Evolutionary conservation across 2,329 filamentous ascomycete genomes (phyloP).

Genomic region (Fusarium ramigenum): DNA sequence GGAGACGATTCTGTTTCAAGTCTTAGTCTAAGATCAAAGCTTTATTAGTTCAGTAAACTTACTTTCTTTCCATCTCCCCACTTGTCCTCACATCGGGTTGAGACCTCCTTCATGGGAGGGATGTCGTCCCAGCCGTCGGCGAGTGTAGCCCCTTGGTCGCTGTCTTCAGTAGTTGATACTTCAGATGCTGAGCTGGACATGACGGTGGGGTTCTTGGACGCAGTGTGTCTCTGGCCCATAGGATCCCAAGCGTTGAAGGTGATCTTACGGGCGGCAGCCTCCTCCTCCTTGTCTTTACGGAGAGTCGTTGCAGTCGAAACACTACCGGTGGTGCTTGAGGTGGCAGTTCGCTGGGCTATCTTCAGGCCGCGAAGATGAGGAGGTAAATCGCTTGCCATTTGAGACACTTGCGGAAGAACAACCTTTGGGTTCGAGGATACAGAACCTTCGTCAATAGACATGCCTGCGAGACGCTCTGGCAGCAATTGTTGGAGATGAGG

Average conservation of each 20-base stretch:
- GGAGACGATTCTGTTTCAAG: slow-evolving; percentile 18
- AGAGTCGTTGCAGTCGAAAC: slow-evolving; percentile 47
- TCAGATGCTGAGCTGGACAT: slow-evolving; percentile 27
- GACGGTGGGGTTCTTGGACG: slow-evolving; percentile 38
- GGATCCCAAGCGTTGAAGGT: slow-evolving; percentile 48
- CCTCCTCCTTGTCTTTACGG: slow-evolving; percentile 22
- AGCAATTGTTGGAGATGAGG: not conserved
- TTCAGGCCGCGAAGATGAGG: slow-evolving; percentile 7
- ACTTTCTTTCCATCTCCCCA: slow-evolving; percentile 42
- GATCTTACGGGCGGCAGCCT: not conserved
- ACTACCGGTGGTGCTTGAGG: slow-evolving; percentile 16
- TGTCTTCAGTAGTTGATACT: slow-evolving; percentile 4
- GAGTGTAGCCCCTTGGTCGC: slow-evolving; percentile 13
- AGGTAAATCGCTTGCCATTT: not conserved
- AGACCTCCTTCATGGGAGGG: not conserved
- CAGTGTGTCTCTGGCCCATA: slow-evolving; percentile 34
- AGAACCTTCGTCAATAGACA: not conserved
- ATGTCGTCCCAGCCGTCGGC: slow-evolving; percentile 18
- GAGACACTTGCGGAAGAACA: not conserved
- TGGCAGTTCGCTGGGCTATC: not conserved
- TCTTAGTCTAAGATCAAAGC: not conserved
- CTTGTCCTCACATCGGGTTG: slow-evolving; percentile 11
- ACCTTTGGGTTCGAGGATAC: not conserved
- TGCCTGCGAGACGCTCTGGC: not conserved
- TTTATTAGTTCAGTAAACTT: not conserved